phyloP scores from a whole-genome alignment of 2,329 filamentous ascomycete genomes.

The Pezizomycotina sp. region DNA sequence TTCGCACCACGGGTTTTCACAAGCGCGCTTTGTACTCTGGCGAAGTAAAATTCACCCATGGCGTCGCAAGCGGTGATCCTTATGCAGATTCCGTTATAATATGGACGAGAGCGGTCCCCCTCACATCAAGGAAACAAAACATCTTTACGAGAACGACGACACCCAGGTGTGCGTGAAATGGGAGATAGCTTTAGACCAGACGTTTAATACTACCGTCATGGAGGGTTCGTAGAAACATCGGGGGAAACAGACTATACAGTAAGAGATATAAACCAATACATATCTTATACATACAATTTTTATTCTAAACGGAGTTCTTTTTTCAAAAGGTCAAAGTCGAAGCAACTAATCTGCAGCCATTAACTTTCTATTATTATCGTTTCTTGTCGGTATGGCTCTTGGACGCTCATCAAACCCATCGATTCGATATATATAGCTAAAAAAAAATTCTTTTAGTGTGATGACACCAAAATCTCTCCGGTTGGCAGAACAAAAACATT shows the following conservation, averaged over 20 bases:
- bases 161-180: constrained; percentile 52
- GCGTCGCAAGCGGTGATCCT: constrained; percentile 33
- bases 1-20: constrained; percentile 36
- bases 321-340: constrained; percentile 20
- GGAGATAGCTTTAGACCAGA: constrained; percentile 38
- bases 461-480: constrained; percentile 26
- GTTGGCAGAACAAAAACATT: constrained; percentile 29
- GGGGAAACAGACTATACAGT: constrained; percentile 61
- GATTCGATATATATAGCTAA: too few relatives aligned
- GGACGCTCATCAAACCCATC: too few relatives aligned
- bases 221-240: constrained; percentile 51
- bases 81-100: constrained; percentile 43
- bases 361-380: constrained; percentile 28
- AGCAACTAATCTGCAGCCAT: constrained; percentile 25
- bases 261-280: too few relatives aligned
- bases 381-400: too few relatives aligned
- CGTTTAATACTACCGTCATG: too few relatives aligned
- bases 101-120: constrained; percentile 32
- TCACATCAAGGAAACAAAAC: constrained; percentile 29
- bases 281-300: too few relatives aligned
- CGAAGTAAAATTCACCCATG: constrained; percentile 12
- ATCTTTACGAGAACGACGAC: constrained; percentile 36
- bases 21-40: constrained; percentile 16
- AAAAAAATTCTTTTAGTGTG: constrained; percentile 26
- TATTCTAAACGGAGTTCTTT: too few relatives aligned